phyloP scores from a whole-genome alignment of 164 flowering plant genomes.

The Vitis labrusca region DNA sequence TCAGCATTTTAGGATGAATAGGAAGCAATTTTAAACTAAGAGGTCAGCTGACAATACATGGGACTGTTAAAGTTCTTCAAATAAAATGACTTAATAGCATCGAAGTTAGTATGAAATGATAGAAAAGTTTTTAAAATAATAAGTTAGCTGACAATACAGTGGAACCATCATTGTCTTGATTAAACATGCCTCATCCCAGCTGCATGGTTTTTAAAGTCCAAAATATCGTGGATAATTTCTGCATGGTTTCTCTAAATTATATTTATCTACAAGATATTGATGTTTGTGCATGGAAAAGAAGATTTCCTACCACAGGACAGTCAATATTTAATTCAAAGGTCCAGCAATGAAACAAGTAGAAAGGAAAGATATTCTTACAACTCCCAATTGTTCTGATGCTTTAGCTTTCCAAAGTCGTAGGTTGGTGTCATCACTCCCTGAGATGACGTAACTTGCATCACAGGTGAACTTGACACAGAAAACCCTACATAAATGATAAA shows the following conservation, averaged over 20 bases:
- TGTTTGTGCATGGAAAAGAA: neutral
- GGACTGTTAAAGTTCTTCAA: too few relatives aligned
- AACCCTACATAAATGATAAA: conserved; percentile 52
- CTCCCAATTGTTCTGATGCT: conserved; percentile 97
- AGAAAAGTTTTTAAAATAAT: too few relatives aligned
- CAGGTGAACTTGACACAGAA: conserved; percentile 80
- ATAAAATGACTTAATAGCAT: too few relatives aligned
- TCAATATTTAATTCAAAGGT: neutral
- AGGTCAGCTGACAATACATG: neutral
- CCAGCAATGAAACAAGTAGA: neutral
- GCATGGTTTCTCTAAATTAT: too few relatives aligned
- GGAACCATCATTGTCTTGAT: too few relatives aligned
- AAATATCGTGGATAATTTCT: too few relatives aligned
- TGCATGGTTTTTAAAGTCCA: neutral
- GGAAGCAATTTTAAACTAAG: neutral
- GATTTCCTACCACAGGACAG: neutral
- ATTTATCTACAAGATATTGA: too few relatives aligned
- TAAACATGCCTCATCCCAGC: too few relatives aligned
- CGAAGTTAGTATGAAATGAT: too few relatives aligned
- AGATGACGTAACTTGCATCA: conserved; percentile 78
- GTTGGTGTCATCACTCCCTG: conserved; percentile 97
- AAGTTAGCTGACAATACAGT: too few relatives aligned
- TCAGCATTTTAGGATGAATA: neutral
- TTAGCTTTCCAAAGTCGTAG: conserved; percentile 96
- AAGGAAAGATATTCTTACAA: conserved; percentile 54